These are phyloP conservation scores for Leccinum longicurvipes DNA, from an alignment of 768 basidiomycete species.

Conservation along the genomic window DNA sequence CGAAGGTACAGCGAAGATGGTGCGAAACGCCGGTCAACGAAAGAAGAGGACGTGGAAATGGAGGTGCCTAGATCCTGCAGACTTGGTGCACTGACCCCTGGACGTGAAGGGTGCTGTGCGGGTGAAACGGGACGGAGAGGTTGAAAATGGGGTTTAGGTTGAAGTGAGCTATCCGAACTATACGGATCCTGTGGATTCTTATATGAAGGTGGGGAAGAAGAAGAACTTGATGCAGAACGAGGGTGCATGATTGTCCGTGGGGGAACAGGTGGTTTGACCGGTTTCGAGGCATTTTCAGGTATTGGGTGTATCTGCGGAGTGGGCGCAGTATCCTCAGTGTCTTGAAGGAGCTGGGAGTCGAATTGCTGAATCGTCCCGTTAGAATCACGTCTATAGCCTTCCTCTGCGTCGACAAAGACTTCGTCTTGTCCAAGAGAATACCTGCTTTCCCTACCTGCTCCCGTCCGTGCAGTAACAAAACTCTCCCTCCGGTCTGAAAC, in stretches of 20 bases:
- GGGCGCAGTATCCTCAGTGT: slow-evolving; percentile 3
- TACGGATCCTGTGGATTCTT: slow-evolving; percentile 16
- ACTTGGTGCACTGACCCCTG: slow-evolving; percentile 23
- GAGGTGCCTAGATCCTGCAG: slow-evolving; percentile 25
- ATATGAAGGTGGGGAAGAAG: slow-evolving; percentile 27
- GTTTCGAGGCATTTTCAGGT: slow-evolving; percentile 1
- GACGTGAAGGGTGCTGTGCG: slow-evolving; percentile 3
- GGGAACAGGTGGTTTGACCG: slow-evolving; percentile 21
- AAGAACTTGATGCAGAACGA: slow-evolving; percentile 17
- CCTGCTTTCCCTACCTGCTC: slow-evolving; percentile 27
- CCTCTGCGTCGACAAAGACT: slow-evolving; percentile 28
- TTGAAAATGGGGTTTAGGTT: slow-evolving; percentile 7
- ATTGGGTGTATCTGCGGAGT: background rate
- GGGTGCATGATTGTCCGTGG: slow-evolving; percentile 12
- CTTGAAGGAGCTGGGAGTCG: slow-evolving; percentile 18
- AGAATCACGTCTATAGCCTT: slow-evolving; percentile 21
- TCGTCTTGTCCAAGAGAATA: slow-evolving; percentile 30
- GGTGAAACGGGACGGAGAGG: slow-evolving; percentile 12
- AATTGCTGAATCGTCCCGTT: slow-evolving; percentile 22
- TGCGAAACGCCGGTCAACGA: slow-evolving; percentile 51
- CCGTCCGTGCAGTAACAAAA: slow-evolving; percentile 48
- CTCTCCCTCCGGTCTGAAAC: slow-evolving; percentile 54
- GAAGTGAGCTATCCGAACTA: slow-evolving; percentile 18
- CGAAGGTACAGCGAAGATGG: slow-evolving; percentile 38
- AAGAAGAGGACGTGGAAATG: slow-evolving; percentile 45